Evolutionary conservation across 2,329 filamentous ascomycete species (phyloP).

Genomic region (Epichloe typhina): DNA sequence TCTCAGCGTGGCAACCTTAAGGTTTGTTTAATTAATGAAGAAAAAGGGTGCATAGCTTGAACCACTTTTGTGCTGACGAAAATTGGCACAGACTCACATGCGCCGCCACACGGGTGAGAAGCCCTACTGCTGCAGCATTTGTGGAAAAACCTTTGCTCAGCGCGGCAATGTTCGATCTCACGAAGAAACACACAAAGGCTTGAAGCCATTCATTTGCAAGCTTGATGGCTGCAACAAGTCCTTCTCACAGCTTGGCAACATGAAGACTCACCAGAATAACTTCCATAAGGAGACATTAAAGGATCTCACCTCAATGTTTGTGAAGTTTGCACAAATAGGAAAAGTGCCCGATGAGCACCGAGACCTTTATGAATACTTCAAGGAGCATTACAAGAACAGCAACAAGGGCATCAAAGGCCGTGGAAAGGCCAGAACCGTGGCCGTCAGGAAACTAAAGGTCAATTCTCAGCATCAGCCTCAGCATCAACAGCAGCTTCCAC

Average conservation of each 20-base stretch:
- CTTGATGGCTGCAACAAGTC: slow-evolving; percentile 76
- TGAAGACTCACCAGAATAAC: slow-evolving; percentile 94
- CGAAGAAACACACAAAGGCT: slow-evolving; percentile 62
- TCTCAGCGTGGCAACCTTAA: slow-evolving; percentile 86
- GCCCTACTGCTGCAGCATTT: slow-evolving; percentile 67
- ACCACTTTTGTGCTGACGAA: background rate
- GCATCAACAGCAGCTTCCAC: slow-evolving; percentile 7
- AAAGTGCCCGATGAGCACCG: slow-evolving; percentile 51
- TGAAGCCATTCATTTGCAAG: slow-evolving; percentile 69
- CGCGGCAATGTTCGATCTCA: slow-evolving; percentile 77
- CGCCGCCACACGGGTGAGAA: slow-evolving; percentile 78
- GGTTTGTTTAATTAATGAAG: slow-evolving; percentile 31
- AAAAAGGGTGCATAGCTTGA: background rate
- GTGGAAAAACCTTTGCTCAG: slow-evolving; percentile 73
- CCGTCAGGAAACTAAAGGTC: slow-evolving; percentile 18
- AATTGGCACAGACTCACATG: slow-evolving; percentile 55
- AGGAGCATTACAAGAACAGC: slow-evolving; percentile 84
- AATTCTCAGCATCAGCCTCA: slow-evolving; percentile 6
- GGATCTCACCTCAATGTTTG: slow-evolving; percentile 57
- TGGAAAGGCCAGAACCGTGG: slow-evolving; percentile 67
- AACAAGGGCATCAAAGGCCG: slow-evolving; percentile 98
- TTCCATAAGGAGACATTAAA: slow-evolving; percentile 70
- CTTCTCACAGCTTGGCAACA: slow-evolving; percentile 82
- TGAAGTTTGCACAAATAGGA: slow-evolving; percentile 43
- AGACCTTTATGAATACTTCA: slow-evolving; percentile 70